Base-by-base conservation (phyloP, 148 eudicot genomes). In the Gaultheria prostrata region DNA sequence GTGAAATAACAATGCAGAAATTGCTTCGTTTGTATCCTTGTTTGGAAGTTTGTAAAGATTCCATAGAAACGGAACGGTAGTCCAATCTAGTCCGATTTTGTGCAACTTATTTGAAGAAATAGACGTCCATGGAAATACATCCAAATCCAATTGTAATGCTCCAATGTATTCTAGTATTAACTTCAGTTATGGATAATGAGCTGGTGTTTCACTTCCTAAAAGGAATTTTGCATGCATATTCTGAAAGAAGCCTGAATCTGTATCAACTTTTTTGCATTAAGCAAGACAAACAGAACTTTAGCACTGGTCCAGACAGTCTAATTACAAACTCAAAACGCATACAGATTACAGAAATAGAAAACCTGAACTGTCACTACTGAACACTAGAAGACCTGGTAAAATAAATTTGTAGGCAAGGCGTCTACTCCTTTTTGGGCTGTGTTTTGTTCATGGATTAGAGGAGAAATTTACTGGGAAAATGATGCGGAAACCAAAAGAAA, bases 271-370 rank as follows among this genome's bases (percentile, higher is more conserved):
- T 63, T 63, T 63, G 70, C 39, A 71, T 14, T 33, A 14, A 33
- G 20, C 75, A 28, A 67, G 35, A 30, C 72, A 67, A 67, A 67
- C 72, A 67, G 28, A 74, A 75, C 48, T 45, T 45, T 45, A 75
- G 54, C 78, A 46, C 46, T 14, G 8, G 78, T 78, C 80, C 80
- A 51, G 53, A 39, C 51, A 57, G 48, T 79, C 73, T 30, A 6
- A 45, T 21, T 21, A 57, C 28, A 21, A 17, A 56, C 26, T 56
- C 48, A 30, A 21, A 5, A 21, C 4, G 4, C 30, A 33, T 33
- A 21, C 26, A 20, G 26, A 56, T n/a, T n/a, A n/a, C n/a, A n/a
- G n/a, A n/a, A n/a, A n/a, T 20, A 28, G 26, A 50, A 15, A 77
- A 28, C 61, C 39, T 26, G n/a, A 4, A 50, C 80, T 50, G 80